Percentiles rank a stretch among this genome's conserved stretches.
These are phyloP conservation scores for Pyrus hybrid DNA, from an alignment of 331 rosid genomes.

Conservation along the genomic window DNA sequence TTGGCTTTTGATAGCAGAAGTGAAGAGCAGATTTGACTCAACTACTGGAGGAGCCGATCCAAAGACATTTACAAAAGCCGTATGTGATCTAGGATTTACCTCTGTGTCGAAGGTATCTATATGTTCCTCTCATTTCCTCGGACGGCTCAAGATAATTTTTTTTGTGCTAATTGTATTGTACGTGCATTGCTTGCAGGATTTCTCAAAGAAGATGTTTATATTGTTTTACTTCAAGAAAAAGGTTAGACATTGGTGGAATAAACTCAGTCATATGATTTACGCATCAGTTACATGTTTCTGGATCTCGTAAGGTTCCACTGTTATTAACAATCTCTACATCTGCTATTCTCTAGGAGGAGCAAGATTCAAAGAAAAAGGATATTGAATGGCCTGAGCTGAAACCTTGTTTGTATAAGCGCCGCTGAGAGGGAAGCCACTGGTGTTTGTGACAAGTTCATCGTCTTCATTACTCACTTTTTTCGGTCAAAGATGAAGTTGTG, in stretches of 20 bases:
- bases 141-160: not conserved
- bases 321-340: not conserved
- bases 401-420: slow-evolving; percentile 93
- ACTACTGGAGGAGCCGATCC: slow-evolving; percentile 89
- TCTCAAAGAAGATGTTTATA: slow-evolving; percentile 84
- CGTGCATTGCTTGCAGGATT: slow-evolving; percentile 64
- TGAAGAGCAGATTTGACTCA: slow-evolving; percentile 88
- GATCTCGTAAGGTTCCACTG: not conserved
- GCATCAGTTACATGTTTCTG: not conserved
- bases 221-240: slow-evolving; percentile 75
- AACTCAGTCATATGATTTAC: not conserved
- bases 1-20: slow-evolving; percentile 95
- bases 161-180: slow-evolving; percentile 22
- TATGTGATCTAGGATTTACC: slow-evolving; percentile 64
- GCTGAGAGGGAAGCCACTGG: slow-evolving; percentile 25
- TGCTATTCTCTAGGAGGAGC: slow-evolving; percentile 42
- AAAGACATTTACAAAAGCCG: slow-evolving; percentile 49
- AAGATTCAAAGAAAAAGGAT: slow-evolving; percentile 36
- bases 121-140: slow-evolving; percentile 6
- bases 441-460: not conserved
- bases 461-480: not conserved
- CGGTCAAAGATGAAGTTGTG: not conserved
- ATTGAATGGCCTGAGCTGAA: slow-evolving; percentile 82
- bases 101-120: slow-evolving; percentile 42
- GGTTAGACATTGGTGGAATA: slow-evolving; percentile 25